Evolutionary conservation across 805 yeast species (phyloP).

Genomic region (Candida peoriensis): DNA sequence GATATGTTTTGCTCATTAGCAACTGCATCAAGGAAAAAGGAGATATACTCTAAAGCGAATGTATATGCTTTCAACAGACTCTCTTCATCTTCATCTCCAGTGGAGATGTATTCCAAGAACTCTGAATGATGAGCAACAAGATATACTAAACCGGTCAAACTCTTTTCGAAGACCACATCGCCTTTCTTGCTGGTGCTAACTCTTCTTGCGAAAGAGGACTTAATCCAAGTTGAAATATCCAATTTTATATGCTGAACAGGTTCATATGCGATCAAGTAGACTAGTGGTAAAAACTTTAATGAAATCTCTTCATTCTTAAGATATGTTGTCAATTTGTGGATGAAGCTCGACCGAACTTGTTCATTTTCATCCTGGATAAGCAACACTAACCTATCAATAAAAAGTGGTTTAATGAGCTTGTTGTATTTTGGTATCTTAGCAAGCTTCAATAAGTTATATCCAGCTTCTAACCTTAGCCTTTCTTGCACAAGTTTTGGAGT

Average conservation of each 20-base stretch:
- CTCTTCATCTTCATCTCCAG: conserved; percentile 22
- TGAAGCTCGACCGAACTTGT: conserved; percentile 49
- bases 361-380: conserved; percentile 64
- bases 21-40: conserved; percentile 54
- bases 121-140: conserved; percentile 73
- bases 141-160: conserved; percentile 63
- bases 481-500: conserved; percentile 63
- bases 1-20: conserved; percentile 66
- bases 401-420: conserved; percentile 44
- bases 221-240: conserved; percentile 65
- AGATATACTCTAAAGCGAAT: conserved; percentile 55
- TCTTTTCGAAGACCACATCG: conserved; percentile 56
- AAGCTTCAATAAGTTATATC: conserved; percentile 56
- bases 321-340: conserved; percentile 44
- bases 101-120: conserved; percentile 38
- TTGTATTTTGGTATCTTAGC: conserved; percentile 52
- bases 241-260: conserved; percentile 48
- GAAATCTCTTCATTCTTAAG: conserved; percentile 51
- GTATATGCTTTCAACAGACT: conserved; percentile 37
- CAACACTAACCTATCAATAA: conserved; percentile 48
- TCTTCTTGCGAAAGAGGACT: conserved; percentile 43
- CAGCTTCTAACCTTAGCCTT: conserved; percentile 63
- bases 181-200: conserved; percentile 22
- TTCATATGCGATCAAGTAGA: conserved; percentile 75
- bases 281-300: conserved; percentile 58